Conservation (phyloP, 2,329 filamentous ascomycete genomes). For the Aspergillus sp. region DNA sequence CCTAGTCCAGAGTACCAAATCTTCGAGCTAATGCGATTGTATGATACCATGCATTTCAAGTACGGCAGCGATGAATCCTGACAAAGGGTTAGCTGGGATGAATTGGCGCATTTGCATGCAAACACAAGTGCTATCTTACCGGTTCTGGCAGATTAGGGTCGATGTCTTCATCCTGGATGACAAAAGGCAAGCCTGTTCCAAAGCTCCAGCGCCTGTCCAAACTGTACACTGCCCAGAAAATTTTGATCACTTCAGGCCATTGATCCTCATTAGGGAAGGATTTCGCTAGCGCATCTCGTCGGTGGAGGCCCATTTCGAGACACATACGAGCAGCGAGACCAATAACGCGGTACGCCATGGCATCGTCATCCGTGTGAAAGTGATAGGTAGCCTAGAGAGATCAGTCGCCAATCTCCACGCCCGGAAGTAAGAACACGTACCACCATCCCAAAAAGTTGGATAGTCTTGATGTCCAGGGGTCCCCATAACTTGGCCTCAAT, state of each 20-base stretch:
- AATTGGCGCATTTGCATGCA: background rate
- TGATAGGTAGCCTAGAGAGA: slow-evolving; percentile 65
- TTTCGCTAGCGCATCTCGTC: slow-evolving; percentile 67
- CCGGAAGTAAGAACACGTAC: slow-evolving; percentile 17
- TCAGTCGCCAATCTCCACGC: background rate
- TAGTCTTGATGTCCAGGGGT: slow-evolving; percentile 55
- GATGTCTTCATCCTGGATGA: slow-evolving; percentile 80
- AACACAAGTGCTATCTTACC: slow-evolving; percentile 46
- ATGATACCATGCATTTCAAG: slow-evolving; percentile 78
- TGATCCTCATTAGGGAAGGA: slow-evolving; percentile 67
- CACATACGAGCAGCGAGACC: slow-evolving; percentile 79
- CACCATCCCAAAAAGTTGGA: slow-evolving; percentile 56
- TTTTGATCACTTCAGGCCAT: slow-evolving; percentile 63
- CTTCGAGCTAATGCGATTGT: slow-evolving; percentile 77
- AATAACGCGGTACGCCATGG: slow-evolving; percentile 81
- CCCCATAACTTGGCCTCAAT: slow-evolving; percentile 64
- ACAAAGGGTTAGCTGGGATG: background rate
- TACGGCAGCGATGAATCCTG: slow-evolving; percentile 59
- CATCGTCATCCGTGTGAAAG: slow-evolving; percentile 82
- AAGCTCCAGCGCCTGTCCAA: slow-evolving; percentile 86
- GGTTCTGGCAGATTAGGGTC: slow-evolving; percentile 76
- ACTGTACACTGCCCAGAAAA: slow-evolving; percentile 85
- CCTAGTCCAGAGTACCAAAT: slow-evolving; percentile 80
- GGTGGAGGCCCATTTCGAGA: slow-evolving; percentile 78
- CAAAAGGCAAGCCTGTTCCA: slow-evolving; percentile 82